phyloP scores from a whole-genome alignment of 345 rosid species.

The Barbarea vulgaris region DNA sequence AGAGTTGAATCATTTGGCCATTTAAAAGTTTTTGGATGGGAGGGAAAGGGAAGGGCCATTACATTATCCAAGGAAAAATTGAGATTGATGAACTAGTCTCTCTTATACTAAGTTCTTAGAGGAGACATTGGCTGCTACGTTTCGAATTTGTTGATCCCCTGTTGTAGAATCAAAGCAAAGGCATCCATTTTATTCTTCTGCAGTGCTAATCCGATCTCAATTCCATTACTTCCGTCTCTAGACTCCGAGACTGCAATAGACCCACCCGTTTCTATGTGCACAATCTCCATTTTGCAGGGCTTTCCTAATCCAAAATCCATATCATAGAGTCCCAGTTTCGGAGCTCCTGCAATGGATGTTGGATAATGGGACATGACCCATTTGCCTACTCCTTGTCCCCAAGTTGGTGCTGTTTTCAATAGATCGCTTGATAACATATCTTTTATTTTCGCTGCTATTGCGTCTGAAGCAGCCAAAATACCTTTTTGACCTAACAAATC shows the following conservation, averaged over 20 bases:
- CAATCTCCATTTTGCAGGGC: constrained; percentile 29
- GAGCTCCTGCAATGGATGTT: constrained; percentile 41
- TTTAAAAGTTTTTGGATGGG: no score
- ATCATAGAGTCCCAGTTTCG: constrained; percentile 32
- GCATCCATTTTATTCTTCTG: constrained; percentile 6
- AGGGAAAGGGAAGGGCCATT: background rate
- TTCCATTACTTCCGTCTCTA: constrained; percentile 19
- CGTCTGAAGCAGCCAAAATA: constrained; percentile 30
- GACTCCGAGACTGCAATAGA: constrained; percentile 31
- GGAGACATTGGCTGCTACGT: background rate
- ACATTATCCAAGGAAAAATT: background rate
- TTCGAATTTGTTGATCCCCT: background rate
- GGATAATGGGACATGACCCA: constrained; percentile 29
- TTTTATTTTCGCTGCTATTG: constrained; percentile 33
- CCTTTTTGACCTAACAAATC: constrained; percentile 43
- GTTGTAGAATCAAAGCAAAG: background rate
- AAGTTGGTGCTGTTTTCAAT: constrained; percentile 16
- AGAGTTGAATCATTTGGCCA: background rate
- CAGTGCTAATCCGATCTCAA: constrained; percentile 29
- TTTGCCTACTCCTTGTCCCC: constrained; percentile 30
- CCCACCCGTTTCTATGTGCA: constrained; percentile 35
- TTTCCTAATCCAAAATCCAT: constrained; percentile 34
- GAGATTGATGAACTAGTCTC: no score
- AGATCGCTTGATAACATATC: constrained; percentile 35
- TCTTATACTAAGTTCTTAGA: background rate